These are phyloP conservation scores for Peniophora sp. DNA, from an alignment of 1,284 basidiomycete species.

Conservation along the genomic window DNA sequence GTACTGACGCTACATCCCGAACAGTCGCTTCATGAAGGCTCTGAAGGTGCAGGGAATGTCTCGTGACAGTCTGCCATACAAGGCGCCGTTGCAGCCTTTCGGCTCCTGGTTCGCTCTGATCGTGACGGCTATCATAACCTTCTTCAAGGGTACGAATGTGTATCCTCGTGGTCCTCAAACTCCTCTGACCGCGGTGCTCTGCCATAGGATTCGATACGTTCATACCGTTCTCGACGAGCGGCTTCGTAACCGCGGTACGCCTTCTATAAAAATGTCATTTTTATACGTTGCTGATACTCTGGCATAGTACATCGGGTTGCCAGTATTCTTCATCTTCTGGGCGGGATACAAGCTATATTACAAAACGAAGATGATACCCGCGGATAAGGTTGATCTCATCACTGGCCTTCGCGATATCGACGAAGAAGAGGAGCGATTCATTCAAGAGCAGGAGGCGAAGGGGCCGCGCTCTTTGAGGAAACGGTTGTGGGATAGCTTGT, in stretches of 20 bases:
- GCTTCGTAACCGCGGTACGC: constrained; percentile 48
- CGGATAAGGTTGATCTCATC: constrained; percentile 53
- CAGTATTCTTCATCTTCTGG: constrained; percentile 50
- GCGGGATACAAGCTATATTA: constrained; percentile 49
- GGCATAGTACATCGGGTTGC: constrained; percentile 43
- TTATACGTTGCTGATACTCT: constrained; percentile 20
- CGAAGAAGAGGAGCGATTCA: constrained; percentile 50
- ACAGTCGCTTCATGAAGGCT: constrained; percentile 60
- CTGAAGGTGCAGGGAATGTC: constrained; percentile 58
- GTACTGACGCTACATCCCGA: neutral
- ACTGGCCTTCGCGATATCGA: constrained; percentile 59
- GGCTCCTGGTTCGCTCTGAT: constrained; percentile 57
- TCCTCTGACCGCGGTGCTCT: no score
- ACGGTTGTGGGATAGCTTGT: constrained; percentile 38
- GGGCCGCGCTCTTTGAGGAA: constrained; percentile 29
- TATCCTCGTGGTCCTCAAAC: no score
- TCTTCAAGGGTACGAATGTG: constrained; percentile 52
- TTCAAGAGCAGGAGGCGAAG: constrained; percentile 30
- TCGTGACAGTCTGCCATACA: constrained; percentile 59
- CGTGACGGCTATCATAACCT: constrained; percentile 48
- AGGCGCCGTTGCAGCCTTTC: constrained; percentile 59
- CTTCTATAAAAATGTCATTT: constrained; percentile 17
- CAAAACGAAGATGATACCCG: constrained; percentile 42
- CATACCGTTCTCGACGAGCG: constrained; percentile 46
- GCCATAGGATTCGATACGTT: constrained; percentile 31